Evolutionary conservation across 2,329 filamentous ascomycete genomes (phyloP).

Genomic region (Aspergillus novofumigatus): DNA sequence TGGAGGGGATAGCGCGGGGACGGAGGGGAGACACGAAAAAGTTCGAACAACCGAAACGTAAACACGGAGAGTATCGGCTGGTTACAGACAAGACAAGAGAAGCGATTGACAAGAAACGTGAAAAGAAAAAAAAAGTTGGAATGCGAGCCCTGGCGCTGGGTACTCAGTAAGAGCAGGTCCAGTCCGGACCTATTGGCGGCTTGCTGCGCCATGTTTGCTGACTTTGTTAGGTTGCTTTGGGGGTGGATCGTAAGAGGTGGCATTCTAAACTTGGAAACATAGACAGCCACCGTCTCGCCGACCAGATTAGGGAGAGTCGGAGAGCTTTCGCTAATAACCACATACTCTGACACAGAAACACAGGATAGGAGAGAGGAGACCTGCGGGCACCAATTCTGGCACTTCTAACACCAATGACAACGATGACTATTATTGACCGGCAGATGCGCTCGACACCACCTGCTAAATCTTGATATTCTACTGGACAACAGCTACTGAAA

Average conservation of each 20-base stretch:
- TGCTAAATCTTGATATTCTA: background rate
- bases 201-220: background rate
- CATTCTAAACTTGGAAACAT: constrained; percentile 1
- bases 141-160: background rate
- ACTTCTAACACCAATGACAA: background rate
- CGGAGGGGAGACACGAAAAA: background rate
- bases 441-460: background rate
- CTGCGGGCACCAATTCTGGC: background rate
- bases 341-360: background rate
- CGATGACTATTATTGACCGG: background rate
- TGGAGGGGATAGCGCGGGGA: background rate
- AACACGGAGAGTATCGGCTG: background rate
- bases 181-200: background rate
- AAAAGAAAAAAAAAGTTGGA: constrained; percentile 3
- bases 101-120: background rate
- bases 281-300: background rate
- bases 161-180: background rate
- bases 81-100: background rate
- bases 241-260: background rate
- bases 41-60: background rate
- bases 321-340: background rate
- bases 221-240: background rate
- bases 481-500: background rate
- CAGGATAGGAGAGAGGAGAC: background rate
- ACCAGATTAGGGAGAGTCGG: background rate